Evolutionary conservation across 208 protist species (phyloP).

Genomic region (Strigomonas culicis): DNA sequence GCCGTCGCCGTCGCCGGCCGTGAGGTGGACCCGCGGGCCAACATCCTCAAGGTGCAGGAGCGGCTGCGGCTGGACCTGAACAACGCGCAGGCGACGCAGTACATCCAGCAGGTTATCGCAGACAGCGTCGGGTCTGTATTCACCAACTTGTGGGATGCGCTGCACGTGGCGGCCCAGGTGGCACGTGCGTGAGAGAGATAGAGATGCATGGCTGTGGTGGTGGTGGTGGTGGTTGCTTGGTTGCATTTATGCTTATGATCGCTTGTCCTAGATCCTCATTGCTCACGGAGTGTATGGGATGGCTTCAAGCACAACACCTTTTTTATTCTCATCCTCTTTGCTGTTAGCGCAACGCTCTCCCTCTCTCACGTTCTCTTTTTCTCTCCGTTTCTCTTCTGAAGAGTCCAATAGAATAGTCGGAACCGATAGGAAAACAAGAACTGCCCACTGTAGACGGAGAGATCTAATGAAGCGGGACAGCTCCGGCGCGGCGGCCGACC

Average conservation of each 20-base stretch:
- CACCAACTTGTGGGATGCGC: conserved; percentile 87
- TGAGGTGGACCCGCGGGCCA: conserved; percentile 46
- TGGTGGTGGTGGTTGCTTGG: too few species aligned
- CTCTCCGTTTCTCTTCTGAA: background rate
- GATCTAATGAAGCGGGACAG: conserved; percentile 52
- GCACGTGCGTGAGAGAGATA: conserved; percentile 37
- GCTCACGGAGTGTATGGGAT: background rate
- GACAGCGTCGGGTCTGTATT: conserved; percentile 93
- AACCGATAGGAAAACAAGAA: background rate
- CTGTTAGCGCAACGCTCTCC: background rate
- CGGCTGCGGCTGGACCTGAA: conserved; percentile 91
- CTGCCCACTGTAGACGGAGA: too few species aligned
- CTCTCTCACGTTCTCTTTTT: background rate
- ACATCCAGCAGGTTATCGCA: conserved; percentile 92
- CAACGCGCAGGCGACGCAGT: conserved; percentile 91
- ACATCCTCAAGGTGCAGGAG: conserved; percentile 90
- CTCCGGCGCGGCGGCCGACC: conserved; percentile 27
- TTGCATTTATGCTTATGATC: too few species aligned
- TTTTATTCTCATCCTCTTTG: background rate
- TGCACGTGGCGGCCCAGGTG: conserved; percentile 83
- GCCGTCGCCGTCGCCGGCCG: conserved; percentile 13
- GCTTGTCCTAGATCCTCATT: too few species aligned
- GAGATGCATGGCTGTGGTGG: too few species aligned
- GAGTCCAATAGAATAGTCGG: background rate
- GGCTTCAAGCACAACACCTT: background rate